These are phyloP conservation scores for Alnus glutinosa DNA, from an alignment of 306 rosid genomes.

Conservation along the genomic window DNA sequence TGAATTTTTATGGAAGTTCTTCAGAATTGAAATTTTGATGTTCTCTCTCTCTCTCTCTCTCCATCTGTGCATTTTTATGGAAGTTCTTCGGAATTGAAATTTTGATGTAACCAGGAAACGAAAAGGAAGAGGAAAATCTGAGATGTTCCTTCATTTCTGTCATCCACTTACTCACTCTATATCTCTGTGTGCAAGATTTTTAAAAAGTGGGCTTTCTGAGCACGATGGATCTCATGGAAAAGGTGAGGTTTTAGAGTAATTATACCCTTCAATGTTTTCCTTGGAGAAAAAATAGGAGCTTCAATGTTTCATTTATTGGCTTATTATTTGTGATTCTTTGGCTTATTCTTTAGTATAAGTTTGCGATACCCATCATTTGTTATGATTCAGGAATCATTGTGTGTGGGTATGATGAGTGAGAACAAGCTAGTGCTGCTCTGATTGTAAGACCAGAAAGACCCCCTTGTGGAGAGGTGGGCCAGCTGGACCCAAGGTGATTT, in stretches of 20 bases:
- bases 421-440: slow-evolving; percentile 46
- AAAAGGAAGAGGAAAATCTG: no score
- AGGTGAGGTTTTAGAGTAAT: slow-evolving; percentile 21
- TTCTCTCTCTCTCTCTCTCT: no score
- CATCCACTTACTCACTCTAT: background rate
- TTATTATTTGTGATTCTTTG: slow-evolving; percentile 15
- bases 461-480: slow-evolving; percentile 92
- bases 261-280: background rate
- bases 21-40: no score
- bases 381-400: slow-evolving; percentile 37
- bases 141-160: background rate
- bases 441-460: slow-evolving; percentile 70
- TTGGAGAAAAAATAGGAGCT: background rate
- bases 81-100: no score
- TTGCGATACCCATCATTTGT: background rate
- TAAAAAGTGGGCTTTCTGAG: slow-evolving; percentile 19
- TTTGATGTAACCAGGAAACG: no score
- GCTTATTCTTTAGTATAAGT: background rate
- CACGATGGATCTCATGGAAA: slow-evolving; percentile 45
- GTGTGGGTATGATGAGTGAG: slow-evolving; percentile 25
- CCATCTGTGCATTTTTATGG: no score
- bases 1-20: no score
- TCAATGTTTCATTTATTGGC: background rate
- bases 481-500: slow-evolving; percentile 50
- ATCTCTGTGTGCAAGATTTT: background rate